Evolutionary conservation across 768 basidiomycete genomes (phyloP).

Genomic region (Tulasnella sp.): DNA sequence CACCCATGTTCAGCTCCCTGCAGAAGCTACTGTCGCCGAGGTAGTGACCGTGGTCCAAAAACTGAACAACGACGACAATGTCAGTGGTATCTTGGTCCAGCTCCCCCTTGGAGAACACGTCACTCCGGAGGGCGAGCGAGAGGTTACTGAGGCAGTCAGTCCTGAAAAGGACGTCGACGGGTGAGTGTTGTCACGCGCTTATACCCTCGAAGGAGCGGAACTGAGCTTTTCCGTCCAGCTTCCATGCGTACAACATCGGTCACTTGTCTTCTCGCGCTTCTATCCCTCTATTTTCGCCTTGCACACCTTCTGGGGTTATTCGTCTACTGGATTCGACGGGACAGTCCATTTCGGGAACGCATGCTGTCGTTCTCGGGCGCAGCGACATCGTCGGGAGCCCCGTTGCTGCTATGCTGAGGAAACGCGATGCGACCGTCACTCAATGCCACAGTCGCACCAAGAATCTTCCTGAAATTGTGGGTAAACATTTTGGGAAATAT

Average conservation of each 20-base stretch:
- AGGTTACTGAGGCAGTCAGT: slow-evolving; percentile 86
- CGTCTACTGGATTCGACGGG: slow-evolving; percentile 81
- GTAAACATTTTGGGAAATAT: slow-evolving; percentile 21
- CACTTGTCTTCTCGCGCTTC: slow-evolving; percentile 84
- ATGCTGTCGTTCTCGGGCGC: slow-evolving; percentile 87
- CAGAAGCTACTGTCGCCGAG: slow-evolving; percentile 55
- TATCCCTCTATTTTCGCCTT: slow-evolving; percentile 81
- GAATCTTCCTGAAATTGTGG: slow-evolving; percentile 64
- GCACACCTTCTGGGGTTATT: slow-evolving; percentile 90
- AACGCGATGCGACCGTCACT: slow-evolving; percentile 88
- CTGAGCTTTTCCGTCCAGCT: slow-evolving; percentile 36
- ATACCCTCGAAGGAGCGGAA: not conserved
- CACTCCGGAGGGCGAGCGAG: slow-evolving; percentile 66
- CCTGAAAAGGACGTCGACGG: slow-evolving; percentile 97
- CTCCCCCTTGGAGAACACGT: slow-evolving; percentile 83
- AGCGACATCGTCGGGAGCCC: slow-evolving; percentile 98
- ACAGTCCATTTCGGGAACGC: slow-evolving; percentile 59
- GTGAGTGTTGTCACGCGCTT: slow-evolving; percentile 32
- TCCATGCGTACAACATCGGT: slow-evolving; percentile 98
- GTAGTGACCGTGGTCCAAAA: slow-evolving; percentile 64
- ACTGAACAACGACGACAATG: slow-evolving; percentile 67
- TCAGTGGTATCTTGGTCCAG: slow-evolving; percentile 90
- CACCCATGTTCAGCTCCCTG: slow-evolving; percentile 61
- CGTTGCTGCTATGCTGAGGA: slow-evolving; percentile 79
- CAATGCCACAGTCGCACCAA: slow-evolving; percentile 91